Conservation (phyloP, 805 yeast species). For the Clavispora vitiphila region DNA sequence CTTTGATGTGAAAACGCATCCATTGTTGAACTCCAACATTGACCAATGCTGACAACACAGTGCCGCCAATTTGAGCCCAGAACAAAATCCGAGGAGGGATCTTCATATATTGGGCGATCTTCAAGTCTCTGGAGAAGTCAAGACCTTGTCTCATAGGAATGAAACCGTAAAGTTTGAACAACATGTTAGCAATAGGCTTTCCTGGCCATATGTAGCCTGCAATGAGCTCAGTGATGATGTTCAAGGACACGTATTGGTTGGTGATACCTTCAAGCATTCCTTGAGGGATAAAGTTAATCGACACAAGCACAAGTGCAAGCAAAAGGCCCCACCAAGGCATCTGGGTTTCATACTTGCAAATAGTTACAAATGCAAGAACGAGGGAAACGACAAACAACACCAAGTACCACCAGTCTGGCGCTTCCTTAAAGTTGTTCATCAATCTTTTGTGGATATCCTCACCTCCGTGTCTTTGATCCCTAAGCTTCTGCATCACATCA, state of each 20-base stretch:
- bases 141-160: conserved; percentile 19
- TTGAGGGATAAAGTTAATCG: conserved; percentile 14
- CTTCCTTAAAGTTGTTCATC: conserved; percentile 16
- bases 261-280: conserved; percentile 18
- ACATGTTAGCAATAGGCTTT: conserved; percentile 17
- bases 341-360: conserved; percentile 14
- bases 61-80: conserved; percentile 15
- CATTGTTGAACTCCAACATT: conserved; percentile 21
- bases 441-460: conserved; percentile 19
- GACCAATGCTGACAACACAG: conserved; percentile 18
- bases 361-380: conserved; percentile 13
- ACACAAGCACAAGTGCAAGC: conserved; percentile 12
- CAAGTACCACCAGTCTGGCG: conserved; percentile 20
- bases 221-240: conserved; percentile 16
- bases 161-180: conserved; percentile 16
- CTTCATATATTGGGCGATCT: conserved; percentile 19
- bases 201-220: conserved; percentile 17
- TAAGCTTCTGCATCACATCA: conserved; percentile 13
- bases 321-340: conserved; percentile 17
- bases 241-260: conserved; percentile 17
- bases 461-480: conserved; percentile 12
- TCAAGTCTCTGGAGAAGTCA: conserved; percentile 15
- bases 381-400: conserved; percentile 8
- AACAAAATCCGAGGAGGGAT: conserved; percentile 16
- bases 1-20: conserved; percentile 18